phyloP scores from a whole-genome alignment of 768 basidiomycete species.

The Amanita pseudoporphyria region DNA sequence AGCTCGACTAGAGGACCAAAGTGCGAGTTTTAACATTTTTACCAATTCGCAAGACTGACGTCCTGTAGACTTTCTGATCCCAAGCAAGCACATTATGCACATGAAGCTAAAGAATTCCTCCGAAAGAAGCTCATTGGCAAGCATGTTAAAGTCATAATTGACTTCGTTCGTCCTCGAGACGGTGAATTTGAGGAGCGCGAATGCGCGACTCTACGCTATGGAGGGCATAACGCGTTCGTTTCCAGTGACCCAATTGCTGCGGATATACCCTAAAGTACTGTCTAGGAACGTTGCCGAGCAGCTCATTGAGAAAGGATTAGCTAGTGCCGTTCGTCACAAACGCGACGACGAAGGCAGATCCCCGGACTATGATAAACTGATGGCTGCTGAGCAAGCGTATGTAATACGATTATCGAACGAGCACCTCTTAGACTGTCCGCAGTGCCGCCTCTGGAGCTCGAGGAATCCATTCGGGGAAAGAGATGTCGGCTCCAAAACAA shows the following conservation, averaged over 20 bases:
- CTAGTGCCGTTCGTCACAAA: constrained; percentile 83
- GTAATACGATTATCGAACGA: constrained; percentile 17
- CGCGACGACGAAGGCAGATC: constrained; percentile 95
- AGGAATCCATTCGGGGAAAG: constrained; percentile 92
- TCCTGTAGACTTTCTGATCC: constrained; percentile 65
- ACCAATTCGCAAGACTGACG: background rate
- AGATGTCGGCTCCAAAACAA: constrained; percentile 65
- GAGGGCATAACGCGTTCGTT: constrained; percentile 69
- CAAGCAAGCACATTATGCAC: constrained; percentile 78
- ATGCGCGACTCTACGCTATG: constrained; percentile 82
- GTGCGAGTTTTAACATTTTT: constrained; percentile 25
- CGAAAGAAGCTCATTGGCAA: constrained; percentile 91
- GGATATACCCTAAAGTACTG: constrained; percentile 1
- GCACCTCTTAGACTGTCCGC: background rate
- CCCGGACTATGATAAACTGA: constrained; percentile 92
- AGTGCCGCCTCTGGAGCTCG: constrained; percentile 72
- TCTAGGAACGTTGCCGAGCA: constrained; percentile 79
- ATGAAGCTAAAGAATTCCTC: constrained; percentile 89
- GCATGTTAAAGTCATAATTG: constrained; percentile 70
- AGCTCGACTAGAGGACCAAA: constrained; percentile 84
- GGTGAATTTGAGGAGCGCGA: constrained; percentile 93
- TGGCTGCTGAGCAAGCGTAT: constrained; percentile 88
- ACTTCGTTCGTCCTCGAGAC: constrained; percentile 86
- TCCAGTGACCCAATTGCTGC: background rate
- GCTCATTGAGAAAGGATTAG: constrained; percentile 87